Conservation (phyloP, 257 asterid species). For the Galeopsis tetrahit region DNA sequence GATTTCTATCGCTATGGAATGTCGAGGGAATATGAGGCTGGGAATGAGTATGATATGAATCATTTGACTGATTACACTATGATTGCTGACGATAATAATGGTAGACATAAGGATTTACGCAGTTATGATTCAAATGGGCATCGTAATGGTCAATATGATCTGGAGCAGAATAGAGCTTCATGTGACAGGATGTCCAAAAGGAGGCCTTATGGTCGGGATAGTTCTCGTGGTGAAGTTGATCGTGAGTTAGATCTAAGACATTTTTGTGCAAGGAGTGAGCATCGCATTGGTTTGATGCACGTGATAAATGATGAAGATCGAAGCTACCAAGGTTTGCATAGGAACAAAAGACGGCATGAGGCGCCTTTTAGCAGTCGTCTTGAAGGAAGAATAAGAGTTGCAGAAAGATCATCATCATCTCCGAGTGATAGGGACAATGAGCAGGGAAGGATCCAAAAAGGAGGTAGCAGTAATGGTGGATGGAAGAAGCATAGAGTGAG, state of each 20-base stretch:
- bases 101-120: constrained; percentile 37
- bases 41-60: constrained; percentile 34
- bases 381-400: constrained; percentile 34
- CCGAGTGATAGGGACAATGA: constrained; percentile 39
- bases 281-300: constrained; percentile 56
- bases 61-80: constrained; percentile 44
- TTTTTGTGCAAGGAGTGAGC: constrained; percentile 49
- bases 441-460: background rate
- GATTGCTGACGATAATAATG: constrained; percentile 45
- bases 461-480: no score
- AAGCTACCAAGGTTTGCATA: constrained; percentile 32
- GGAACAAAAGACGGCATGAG: constrained; percentile 46
- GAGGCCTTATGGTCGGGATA: constrained; percentile 45
- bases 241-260: constrained; percentile 48
- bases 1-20: constrained; percentile 53
- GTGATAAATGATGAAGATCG: constrained; percentile 49
- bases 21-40: constrained; percentile 46
- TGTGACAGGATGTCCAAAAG: constrained; percentile 43
- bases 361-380: constrained; percentile 51
- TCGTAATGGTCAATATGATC: constrained; percentile 40
- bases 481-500: background rate
- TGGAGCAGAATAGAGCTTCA: constrained; percentile 48
- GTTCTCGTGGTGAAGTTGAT: background rate
- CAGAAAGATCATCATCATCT: constrained; percentile 50
- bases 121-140: constrained; percentile 44